Base-by-base conservation (phyloP, 108 stramenopile genomes). In the Mayamaea pseudoterrestris region DNA sequence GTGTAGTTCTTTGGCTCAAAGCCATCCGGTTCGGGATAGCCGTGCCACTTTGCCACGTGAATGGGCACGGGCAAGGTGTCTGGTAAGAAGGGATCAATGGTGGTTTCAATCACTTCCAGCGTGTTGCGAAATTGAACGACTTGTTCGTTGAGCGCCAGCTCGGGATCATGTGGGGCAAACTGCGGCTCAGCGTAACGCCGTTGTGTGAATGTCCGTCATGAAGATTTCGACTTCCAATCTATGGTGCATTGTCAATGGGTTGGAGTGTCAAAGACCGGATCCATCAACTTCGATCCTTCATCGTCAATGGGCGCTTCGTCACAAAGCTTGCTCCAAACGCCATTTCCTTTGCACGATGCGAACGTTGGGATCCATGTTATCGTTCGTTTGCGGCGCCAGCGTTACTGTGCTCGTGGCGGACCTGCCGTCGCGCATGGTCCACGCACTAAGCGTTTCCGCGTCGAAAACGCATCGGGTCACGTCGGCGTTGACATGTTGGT, bases 31-130 rank as follows among this genome's bases (percentile, higher is more conserved):
- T 83, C 79, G 5, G 82, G 82, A 46, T 79, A 72, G 31, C 87
- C 87, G 50, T 84, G 69, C 87, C 87, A 90, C 35, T 71, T 79
- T 40, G 82, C 80, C 5, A 61, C 71, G 46, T 83, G 75, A 8
- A 68, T 56, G 7, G 87, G 87, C 68, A 79, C 62, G 8, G 35
- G 21, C 47, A 28, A 18, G 25, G 41, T 41, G 25, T 50, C 48
- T 2, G 71, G 68, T 14, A 89, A 47, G 40, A 73, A 84, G 7
- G 68, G 63, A 45, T 90, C 87, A n/a, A 47, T 62, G 59, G 77
- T 78, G 3, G 80, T 80, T 55, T 90, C 87, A 28, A 90, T 63
- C 20, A 76, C 60, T 4, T 73, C 63, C 25, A 90, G 44, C 5
- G 75, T 74, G 27, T 84, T 81, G 21, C 82, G 72, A 44, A 83